Evolutionary conservation across 1,139 yeast species (phyloP).

Genomic region (Candida albicans): DNA sequence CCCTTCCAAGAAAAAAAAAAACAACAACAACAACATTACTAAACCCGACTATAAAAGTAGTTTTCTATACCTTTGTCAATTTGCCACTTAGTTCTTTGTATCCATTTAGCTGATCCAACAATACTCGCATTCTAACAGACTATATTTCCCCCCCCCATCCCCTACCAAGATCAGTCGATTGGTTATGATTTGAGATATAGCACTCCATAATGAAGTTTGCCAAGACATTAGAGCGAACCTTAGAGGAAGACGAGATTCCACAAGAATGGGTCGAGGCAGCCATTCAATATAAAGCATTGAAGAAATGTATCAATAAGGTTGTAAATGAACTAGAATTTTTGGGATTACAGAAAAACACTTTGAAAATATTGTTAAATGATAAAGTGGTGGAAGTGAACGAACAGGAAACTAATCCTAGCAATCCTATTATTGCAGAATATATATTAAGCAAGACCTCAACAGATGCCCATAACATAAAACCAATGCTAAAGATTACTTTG

Average conservation of each 20-base stretch:
- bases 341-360: constrained; percentile 53
- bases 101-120: too few species aligned
- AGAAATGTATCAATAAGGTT: constrained; percentile 63
- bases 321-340: constrained; percentile 57
- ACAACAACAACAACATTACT: too few species aligned
- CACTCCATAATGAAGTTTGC: constrained; percentile 66
- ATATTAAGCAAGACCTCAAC: constrained; percentile 33
- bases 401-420: constrained; percentile 34
- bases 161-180: background rate
- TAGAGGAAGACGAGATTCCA: constrained; percentile 62
- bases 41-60: too few species aligned
- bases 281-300: constrained; percentile 68
- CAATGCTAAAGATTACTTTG: constrained; percentile 39
- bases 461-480: constrained; percentile 26
- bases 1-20: too few species aligned
- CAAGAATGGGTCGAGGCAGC: constrained; percentile 69
- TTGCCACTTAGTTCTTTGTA: too few species aligned
- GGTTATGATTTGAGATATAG: constrained; percentile 2
- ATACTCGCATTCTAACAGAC: background rate
- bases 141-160: background rate
- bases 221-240: constrained; percentile 62
- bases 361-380: constrained; percentile 38
- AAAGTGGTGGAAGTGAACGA: constrained; percentile 33
- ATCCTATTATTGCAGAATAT: constrained; percentile 47
- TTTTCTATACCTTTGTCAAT: too few species aligned